phyloP scores from a whole-genome alignment of 345 rosid species.

The Iberis pinnata region DNA sequence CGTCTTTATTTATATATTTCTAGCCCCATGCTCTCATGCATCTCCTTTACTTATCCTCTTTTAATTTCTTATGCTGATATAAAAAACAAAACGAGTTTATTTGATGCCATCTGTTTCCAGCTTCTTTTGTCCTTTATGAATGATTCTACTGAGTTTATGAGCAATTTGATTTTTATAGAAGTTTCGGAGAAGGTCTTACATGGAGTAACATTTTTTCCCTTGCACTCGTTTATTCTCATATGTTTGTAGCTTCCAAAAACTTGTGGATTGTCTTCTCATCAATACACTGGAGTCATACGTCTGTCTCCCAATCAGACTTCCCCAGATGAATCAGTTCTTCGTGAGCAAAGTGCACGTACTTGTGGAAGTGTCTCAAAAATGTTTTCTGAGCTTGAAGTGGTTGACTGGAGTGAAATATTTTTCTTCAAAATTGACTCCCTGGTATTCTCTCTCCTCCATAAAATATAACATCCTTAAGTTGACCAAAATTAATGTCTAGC shows the following conservation, averaged over 20 bases:
- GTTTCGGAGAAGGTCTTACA: slow-evolving; percentile 14
- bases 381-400: slow-evolving; percentile 43
- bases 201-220: slow-evolving; percentile 20
- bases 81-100: slow-evolving; percentile 5
- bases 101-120: slow-evolving; percentile 4
- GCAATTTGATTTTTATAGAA: slow-evolving; percentile 3
- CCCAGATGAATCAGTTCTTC: slow-evolving; percentile 39
- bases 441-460: slow-evolving; percentile 37
- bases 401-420: slow-evolving; percentile 80
- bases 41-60: slow-evolving; percentile 6
- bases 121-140: slow-evolving; percentile 1
- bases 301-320: slow-evolving; percentile 45
- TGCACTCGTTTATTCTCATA: slow-evolving; percentile 16
- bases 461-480: slow-evolving; percentile 13
- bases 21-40: neutral
- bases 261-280: slow-evolving; percentile 56
- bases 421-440: slow-evolving; percentile 74
- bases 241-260: slow-evolving; percentile 57
- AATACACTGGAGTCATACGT: slow-evolving; percentile 53
- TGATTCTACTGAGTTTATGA: slow-evolving; percentile 7
- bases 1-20: slow-evolving; percentile 2
- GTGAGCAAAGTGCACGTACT: slow-evolving; percentile 86
- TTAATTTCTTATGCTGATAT: neutral
- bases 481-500: neutral
- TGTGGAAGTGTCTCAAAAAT: slow-evolving; percentile 53